phyloP scores from a whole-genome alignment of 345 rosid genomes.

The Isatis tinctoria region DNA sequence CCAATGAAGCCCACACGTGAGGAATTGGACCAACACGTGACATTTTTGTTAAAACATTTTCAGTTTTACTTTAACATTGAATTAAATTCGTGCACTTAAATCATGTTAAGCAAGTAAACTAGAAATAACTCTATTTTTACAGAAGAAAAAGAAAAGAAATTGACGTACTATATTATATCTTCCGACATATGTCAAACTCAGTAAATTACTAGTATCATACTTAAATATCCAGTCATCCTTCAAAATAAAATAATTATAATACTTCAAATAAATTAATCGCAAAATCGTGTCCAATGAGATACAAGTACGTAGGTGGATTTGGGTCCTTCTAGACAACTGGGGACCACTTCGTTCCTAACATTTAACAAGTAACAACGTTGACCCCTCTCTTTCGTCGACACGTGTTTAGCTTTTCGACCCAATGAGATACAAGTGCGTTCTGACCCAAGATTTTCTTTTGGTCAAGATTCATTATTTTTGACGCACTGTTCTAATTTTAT shows the following conservation, averaged over 20 bases:
- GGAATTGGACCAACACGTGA: no score
- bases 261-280: background rate
- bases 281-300: background rate
- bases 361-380: background rate
- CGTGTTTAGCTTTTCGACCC: slow-evolving; percentile 5
- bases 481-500: background rate
- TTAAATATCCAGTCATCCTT: background rate
- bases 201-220: background rate
- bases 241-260: background rate
- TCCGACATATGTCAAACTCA: background rate
- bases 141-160: background rate
- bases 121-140: background rate
- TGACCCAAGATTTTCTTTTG: background rate
- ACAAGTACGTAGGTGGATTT: background rate
- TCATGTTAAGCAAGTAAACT: background rate
- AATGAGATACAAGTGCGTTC: background rate
- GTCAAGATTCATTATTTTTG: background rate
- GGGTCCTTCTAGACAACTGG: background rate
- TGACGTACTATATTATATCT: background rate
- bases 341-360: background rate
- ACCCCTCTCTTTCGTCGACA: background rate
- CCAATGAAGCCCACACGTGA: no score
- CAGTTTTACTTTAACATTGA: background rate
- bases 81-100: background rate
- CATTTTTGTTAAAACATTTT: background rate